These are phyloP conservation scores for Aegilops speltoides DNA, from an alignment of 176 grass and related monocot species.

Conservation along the genomic window DNA sequence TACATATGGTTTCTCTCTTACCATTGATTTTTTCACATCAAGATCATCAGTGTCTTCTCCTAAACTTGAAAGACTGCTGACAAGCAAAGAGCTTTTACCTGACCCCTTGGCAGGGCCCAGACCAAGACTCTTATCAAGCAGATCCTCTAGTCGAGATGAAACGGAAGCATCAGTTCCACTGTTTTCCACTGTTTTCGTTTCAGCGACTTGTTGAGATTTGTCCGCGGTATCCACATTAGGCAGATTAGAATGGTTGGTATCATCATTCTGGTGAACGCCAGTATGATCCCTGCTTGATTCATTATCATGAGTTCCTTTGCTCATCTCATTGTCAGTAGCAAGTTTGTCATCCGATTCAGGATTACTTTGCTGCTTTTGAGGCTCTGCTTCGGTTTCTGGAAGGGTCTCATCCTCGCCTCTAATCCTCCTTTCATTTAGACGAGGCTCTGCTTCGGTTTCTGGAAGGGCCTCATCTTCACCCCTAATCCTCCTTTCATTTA, in stretches of 20 bases:
- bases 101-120: conserved; percentile 68
- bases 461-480: conserved; percentile 75
- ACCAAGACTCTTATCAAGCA: conserved; percentile 86
- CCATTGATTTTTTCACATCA: conserved; percentile 46
- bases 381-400: conserved; percentile 44
- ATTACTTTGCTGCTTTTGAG: conserved; percentile 41
- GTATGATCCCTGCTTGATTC: conserved; percentile 34
- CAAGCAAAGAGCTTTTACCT: conserved; percentile 42
- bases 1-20: conserved; percentile 88
- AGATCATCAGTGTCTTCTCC: conserved; percentile 47
- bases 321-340: conserved; percentile 36
- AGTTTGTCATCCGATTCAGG: conserved; percentile 48
- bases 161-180: conserved; percentile 31
- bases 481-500: conserved; percentile 89
- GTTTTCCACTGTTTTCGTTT: conserved; percentile 26
- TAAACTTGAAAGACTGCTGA: conserved; percentile 32
- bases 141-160: conserved; percentile 87
- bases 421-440: conserved; percentile 82
- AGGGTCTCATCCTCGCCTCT: conserved; percentile 76
- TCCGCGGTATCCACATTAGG: conserved; percentile 28
- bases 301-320: conserved; percentile 41
- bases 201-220: conserved; percentile 31
- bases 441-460: conserved; percentile 41
- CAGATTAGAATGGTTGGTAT: conserved; percentile 13
- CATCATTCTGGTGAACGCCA: conserved; percentile 34